These are phyloP conservation scores for Scutellaria minor DNA, from an alignment of 257 asterid species.

Conservation along the genomic window DNA sequence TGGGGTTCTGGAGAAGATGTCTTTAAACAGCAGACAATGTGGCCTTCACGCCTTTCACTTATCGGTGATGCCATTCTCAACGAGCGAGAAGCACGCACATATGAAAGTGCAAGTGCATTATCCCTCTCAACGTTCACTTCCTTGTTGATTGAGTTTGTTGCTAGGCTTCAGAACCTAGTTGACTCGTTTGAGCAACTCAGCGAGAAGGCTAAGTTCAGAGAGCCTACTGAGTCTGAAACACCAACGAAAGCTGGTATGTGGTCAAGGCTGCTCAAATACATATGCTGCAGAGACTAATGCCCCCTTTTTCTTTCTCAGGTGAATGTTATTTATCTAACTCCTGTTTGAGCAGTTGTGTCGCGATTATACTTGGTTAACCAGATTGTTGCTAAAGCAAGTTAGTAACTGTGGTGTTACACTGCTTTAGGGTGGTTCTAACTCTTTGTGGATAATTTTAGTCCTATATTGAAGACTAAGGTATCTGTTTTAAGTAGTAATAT, in stretches of 20 bases:
- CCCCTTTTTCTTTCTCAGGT: background rate
- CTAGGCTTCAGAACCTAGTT: conserved; percentile 92
- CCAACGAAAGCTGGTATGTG: conserved; percentile 45
- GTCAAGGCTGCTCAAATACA: conserved; percentile 43
- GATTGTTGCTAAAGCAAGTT: background rate
- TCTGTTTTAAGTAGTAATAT: no score
- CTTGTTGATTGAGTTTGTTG: conserved; percentile 87
- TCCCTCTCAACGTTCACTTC: conserved; percentile 84
- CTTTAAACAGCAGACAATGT: conserved; percentile 68
- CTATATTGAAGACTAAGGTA: no score
- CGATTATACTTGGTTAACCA: background rate
- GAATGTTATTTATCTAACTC: background rate
- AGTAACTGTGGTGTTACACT: background rate
- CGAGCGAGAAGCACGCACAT: conserved; percentile 80
- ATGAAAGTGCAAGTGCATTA: conserved; percentile 86
- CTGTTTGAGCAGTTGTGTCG: background rate
- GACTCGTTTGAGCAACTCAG: conserved; percentile 73
- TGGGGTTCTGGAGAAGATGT: conserved; percentile 73
- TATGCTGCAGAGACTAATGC: conserved; percentile 44
- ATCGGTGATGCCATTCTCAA: conserved; percentile 69
- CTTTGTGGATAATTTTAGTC: no score
- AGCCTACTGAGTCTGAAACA: conserved; percentile 43
- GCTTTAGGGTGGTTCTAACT: no score
- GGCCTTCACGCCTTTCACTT: conserved; percentile 94
- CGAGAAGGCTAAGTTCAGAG: conserved; percentile 82